Conservation (phyloP, 108 stramenopile genomes). For the Cylindrotheca closterium region DNA sequence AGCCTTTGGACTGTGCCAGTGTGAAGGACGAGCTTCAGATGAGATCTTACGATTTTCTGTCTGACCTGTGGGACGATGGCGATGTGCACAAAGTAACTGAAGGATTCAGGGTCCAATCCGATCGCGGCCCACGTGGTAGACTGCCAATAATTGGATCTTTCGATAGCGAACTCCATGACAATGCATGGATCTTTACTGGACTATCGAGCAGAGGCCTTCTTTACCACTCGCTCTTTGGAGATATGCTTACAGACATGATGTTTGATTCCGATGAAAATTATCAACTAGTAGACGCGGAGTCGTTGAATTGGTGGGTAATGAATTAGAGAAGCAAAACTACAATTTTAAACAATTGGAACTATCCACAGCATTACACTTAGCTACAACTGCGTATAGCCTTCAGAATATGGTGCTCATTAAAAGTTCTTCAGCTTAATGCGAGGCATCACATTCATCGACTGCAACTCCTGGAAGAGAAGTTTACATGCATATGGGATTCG, state of each 20-base stretch:
- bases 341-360: not conserved
- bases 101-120: constrained; percentile 73
- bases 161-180: constrained; percentile 22
- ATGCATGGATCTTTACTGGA: constrained; percentile 80
- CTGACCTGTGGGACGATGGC: constrained; percentile 65
- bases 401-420: constrained; percentile 22
- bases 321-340: constrained; percentile 1
- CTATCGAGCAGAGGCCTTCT: constrained; percentile 80
- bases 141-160: constrained; percentile 73
- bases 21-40: constrained; percentile 52
- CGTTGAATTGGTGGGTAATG: constrained; percentile 27
- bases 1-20: constrained; percentile 35
- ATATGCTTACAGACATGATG: constrained; percentile 52
- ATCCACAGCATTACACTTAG: not conserved
- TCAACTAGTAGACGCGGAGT: not conserved
- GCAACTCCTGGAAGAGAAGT: constrained; percentile 97
- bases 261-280: constrained; percentile 31
- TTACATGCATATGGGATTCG: constrained; percentile 99
- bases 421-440: constrained; percentile 80
- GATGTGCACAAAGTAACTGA: constrained; percentile 46
- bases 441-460: constrained; percentile 94
- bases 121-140: constrained; percentile 68
- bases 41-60: constrained; percentile 53
- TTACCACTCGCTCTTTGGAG: constrained; percentile 78
- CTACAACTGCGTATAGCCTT: not conserved